Percentiles rank a stretch among this genome's conserved stretches.
Evolutionary conservation across 2,329 filamentous ascomycete species (phyloP).

Genomic region (Ceratocystis harringtonii): DNA sequence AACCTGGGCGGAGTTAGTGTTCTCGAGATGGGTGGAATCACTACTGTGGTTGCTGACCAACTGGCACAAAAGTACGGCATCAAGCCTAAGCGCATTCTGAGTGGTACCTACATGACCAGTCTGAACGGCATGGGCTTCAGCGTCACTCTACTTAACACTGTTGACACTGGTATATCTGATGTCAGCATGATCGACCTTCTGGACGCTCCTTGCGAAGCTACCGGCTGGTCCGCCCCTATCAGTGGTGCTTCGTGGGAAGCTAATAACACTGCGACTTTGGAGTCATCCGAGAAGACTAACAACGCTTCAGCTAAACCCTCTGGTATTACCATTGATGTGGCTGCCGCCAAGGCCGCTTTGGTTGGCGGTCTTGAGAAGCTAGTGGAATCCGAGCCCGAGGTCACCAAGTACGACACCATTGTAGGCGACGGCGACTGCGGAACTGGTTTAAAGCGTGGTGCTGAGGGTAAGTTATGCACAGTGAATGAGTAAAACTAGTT

Average conservation of each 20-base stretch:
- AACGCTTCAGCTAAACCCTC: constrained; percentile 31
- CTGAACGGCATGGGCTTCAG: constrained; percentile 64
- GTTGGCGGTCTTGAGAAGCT: constrained; percentile 44
- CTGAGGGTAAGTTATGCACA: constrained; percentile 42
- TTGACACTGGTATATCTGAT: constrained; percentile 41
- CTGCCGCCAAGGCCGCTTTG: constrained; percentile 36
- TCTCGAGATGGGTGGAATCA: constrained; percentile 58
- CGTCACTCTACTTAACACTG: constrained; percentile 52
- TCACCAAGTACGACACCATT: constrained; percentile 62
- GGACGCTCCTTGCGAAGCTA: constrained; percentile 53
- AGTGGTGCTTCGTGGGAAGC: constrained; percentile 48
- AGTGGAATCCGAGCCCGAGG: constrained; percentile 52
- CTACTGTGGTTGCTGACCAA: constrained; percentile 51
- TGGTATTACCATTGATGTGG: constrained; percentile 38
- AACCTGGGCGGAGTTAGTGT: constrained; percentile 61
- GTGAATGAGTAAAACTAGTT: not conserved
- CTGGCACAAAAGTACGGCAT: constrained; percentile 42
- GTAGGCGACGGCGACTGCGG: constrained; percentile 88
- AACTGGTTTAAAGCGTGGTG: constrained; percentile 69
- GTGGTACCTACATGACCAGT: constrained; percentile 64
- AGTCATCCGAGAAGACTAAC: constrained; percentile 19
- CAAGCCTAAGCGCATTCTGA: constrained; percentile 47
- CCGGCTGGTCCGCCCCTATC: constrained; percentile 54
- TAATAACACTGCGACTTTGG: constrained; percentile 31
- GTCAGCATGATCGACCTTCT: constrained; percentile 53